These are phyloP conservation scores for Dactylella cylindrospora DNA, from an alignment of 2,329 filamentous ascomycete genomes.

Conservation along the genomic window DNA sequence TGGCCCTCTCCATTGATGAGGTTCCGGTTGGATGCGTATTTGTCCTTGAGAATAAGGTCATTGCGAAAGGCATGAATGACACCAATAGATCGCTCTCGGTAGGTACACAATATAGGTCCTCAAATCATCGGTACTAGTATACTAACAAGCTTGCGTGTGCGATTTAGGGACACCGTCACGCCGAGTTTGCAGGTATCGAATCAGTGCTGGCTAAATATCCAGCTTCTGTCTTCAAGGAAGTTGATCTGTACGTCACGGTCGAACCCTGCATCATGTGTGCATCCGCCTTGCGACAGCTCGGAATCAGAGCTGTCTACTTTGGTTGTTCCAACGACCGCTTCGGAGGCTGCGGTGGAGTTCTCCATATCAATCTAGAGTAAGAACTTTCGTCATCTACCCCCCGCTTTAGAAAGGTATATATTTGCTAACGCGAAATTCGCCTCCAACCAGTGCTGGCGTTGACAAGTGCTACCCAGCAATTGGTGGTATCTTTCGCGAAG, in stretches of 20 bases:
- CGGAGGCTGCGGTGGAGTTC: slow-evolving; percentile 90
- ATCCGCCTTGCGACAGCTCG: slow-evolving; percentile 82
- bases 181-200: slow-evolving; percentile 85
- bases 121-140: slow-evolving; percentile 1
- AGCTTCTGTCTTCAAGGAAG: slow-evolving; percentile 68
- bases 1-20: slow-evolving; percentile 81
- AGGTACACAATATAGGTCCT: slow-evolving; percentile 10
- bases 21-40: slow-evolving; percentile 96
- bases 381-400: slow-evolving; percentile 46
- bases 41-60: slow-evolving; percentile 74
- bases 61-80: slow-evolving; percentile 92
- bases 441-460: slow-evolving; percentile 66
- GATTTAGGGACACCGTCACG: slow-evolving; percentile 81
- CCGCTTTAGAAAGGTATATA: background rate
- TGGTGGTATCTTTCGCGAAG: slow-evolving; percentile 72
- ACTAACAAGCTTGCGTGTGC: too few species aligned
- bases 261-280: slow-evolving; percentile 99
- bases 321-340: slow-evolving; percentile 96
- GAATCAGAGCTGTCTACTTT: slow-evolving; percentile 87
- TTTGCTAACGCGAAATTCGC: slow-evolving; percentile 45
- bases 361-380: slow-evolving; percentile 75
- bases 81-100: slow-evolving; percentile 75
- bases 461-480: slow-evolving; percentile 64
- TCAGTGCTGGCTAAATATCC: slow-evolving; percentile 66
- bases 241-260: slow-evolving; percentile 90